Conservation (phyloP, 2,329 filamentous ascomycete genomes). For the Ophiostoma himal-ulmi region DNA sequence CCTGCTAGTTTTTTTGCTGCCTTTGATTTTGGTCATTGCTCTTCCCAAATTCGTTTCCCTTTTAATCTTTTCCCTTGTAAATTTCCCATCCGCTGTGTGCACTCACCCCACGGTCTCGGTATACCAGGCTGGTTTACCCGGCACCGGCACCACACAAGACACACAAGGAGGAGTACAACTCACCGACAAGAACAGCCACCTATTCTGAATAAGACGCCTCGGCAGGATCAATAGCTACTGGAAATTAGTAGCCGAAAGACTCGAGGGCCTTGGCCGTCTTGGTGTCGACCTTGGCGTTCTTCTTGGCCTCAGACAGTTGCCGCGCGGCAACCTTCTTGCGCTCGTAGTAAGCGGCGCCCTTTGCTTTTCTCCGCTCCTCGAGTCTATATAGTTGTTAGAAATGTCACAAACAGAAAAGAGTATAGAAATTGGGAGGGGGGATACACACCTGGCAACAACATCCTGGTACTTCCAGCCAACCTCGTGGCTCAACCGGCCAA, state of each 20-base stretch:
- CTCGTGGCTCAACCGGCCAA: constrained; percentile 95
- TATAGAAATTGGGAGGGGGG: background rate
- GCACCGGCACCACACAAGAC: background rate
- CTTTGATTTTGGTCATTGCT: constrained; percentile 16
- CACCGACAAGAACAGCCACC: constrained; percentile 6
- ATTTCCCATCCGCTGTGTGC: constrained; percentile 10
- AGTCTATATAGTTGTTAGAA: constrained; percentile 54
- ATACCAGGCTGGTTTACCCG: background rate
- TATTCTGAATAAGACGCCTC: constrained; percentile 9
- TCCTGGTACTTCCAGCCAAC: constrained; percentile 99
- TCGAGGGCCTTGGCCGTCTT: constrained; percentile 86
- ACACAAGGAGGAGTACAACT: constrained; percentile 1
- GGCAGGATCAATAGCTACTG: constrained; percentile 12
- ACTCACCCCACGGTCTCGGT: background rate
- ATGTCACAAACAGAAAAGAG: background rate
- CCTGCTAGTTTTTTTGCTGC: constrained; percentile 16
- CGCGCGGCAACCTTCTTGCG: constrained; percentile 95
- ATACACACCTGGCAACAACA: constrained; percentile 87
- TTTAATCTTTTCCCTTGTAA: constrained; percentile 15
- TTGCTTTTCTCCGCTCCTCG: constrained; percentile 99
- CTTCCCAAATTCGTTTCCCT: constrained; percentile 18
- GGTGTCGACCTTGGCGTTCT: constrained; percentile 78
- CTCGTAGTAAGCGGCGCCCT: constrained; percentile 98
- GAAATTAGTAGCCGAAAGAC: constrained; percentile 76
- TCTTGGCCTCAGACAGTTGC: constrained; percentile 88